Conservation (phyloP, 2,329 filamentous ascomycete species). For the Neopestalotiopsis clavispora region DNA sequence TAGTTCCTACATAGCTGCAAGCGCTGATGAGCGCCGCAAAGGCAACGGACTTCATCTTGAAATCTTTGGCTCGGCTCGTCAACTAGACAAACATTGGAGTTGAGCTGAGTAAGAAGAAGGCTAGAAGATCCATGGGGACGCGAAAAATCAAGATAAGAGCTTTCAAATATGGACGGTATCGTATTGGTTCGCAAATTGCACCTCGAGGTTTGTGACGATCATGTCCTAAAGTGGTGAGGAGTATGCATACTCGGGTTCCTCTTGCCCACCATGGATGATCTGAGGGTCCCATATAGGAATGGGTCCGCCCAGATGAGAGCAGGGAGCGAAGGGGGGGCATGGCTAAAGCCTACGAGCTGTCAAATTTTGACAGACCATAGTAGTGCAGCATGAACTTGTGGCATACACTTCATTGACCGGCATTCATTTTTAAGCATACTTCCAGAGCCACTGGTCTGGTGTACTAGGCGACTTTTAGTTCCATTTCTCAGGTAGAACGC, state of each 20-base stretch:
- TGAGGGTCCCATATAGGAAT: neutral
- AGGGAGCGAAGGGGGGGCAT: neutral
- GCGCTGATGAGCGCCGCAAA: neutral
- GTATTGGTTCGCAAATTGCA: neutral
- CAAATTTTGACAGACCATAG: neutral
- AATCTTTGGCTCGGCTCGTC: neutral
- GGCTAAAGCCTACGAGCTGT: neutral
- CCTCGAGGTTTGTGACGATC: neutral
- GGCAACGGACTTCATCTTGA: neutral
- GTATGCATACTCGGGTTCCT: neutral
- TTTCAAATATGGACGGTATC: neutral
- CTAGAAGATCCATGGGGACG: too few species aligned
- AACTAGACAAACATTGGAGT: neutral
- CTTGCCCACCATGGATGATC: neutral
- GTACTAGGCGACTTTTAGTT: too few species aligned
- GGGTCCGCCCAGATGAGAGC: neutral
- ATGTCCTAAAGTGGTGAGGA: neutral
- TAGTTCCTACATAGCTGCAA: neutral
- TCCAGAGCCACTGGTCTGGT: too few species aligned
- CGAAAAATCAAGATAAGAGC: neutral
- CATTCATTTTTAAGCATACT: too few species aligned
- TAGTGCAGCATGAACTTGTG: neutral
- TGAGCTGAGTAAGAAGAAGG: too few species aligned
- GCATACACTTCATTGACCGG: too few species aligned
- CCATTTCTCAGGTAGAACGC: too few species aligned